Evolutionary conservation across 176 grass and related monocot genomes (phyloP).

Genomic region (Otatea glauca): DNA sequence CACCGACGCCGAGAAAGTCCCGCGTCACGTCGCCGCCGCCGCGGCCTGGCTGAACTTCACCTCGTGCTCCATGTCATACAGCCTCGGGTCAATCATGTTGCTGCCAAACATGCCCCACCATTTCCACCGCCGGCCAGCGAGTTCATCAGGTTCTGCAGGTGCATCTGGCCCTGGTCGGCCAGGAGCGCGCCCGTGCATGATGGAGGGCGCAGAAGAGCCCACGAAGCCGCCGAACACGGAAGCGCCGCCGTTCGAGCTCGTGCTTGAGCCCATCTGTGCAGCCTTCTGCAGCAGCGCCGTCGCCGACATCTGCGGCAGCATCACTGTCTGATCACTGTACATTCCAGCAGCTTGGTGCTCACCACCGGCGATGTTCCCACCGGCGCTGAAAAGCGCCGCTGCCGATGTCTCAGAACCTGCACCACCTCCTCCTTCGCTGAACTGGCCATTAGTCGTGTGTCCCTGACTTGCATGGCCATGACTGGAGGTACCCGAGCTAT

Average conservation of each 20-base stretch:
- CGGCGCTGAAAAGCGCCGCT: slow-evolving; percentile 51
- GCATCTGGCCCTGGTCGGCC: slow-evolving; percentile 63
- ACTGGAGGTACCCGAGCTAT: slow-evolving; percentile 56
- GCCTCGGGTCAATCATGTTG: slow-evolving; percentile 55
- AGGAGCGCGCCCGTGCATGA: slow-evolving; percentile 37
- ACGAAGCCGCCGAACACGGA: slow-evolving; percentile 56
- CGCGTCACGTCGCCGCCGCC: slow-evolving; percentile 69
- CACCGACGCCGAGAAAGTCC: slow-evolving; percentile 85
- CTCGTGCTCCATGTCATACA: slow-evolving; percentile 76
- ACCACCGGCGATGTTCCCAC: too few species aligned
- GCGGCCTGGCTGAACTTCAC: slow-evolving; percentile 63
- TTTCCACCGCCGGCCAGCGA: slow-evolving; percentile 60
- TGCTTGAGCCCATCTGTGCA: slow-evolving; percentile 81
- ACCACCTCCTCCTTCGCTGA: slow-evolving; percentile 50
- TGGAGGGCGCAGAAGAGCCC: slow-evolving; percentile 25
- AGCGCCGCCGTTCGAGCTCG: slow-evolving; percentile 50
- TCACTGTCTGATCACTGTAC: slow-evolving; percentile 58
- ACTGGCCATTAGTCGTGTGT: slow-evolving; percentile 47
- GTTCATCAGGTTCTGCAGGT: slow-evolving; percentile 87
- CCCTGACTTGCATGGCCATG: slow-evolving; percentile 64
- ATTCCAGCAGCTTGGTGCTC: slow-evolving; percentile 64
- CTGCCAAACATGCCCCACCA: slow-evolving; percentile 52
- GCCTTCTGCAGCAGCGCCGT: slow-evolving; percentile 96
- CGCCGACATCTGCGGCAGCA: slow-evolving; percentile 89
- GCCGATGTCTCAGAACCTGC: slow-evolving; percentile 54